Base-by-base conservation (phyloP, 1,284 basidiomycete species). In the Anthracocystis walkeri region DNA sequence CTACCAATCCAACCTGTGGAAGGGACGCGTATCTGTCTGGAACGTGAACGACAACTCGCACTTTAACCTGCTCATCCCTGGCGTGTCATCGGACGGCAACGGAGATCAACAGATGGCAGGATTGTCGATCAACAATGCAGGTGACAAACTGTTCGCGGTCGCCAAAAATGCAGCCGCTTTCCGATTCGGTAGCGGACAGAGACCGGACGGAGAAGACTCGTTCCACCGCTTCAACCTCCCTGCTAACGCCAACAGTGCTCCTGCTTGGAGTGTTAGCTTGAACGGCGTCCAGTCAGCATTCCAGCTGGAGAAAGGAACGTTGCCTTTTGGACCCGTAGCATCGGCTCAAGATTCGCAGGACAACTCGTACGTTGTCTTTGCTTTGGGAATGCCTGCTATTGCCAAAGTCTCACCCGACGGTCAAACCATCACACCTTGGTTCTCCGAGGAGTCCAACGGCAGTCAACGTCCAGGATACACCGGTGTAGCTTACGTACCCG, bases 1-100 rank as follows among this genome's bases (percentile, higher is more conserved):
- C 65, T 83, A 82, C 75, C 82, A 82, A 58, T 82, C 80, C 27
- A 84, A 83, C 63, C 66, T 83, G 16, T 84, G 77, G 76, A 79
- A 80, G 58, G 82, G 82, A 6, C 62, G 58, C 18, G 65, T 83
- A 16, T 74, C 74, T 0, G 79, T 80, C 3, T 79, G 61, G 61
- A 69, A 78, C 58, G 51, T 60, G 16, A 61, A 57, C 29, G 57
- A 58, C 56, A 48, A 55, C 27, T 55, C 60, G 35, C 72, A 81
- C 63, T 82, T 76, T 55, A 81, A 82, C 55, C 58, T 84, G 21
- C 46, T 58, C 50, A 79, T 83, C 57, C 77, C 79, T 16, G 79
- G 77, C 18, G 73, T 78, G 10, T 78, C 80, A 0, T 78, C 75
- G 12, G 33, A 45, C 40, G 81, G 80, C 38, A 49, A 65, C 49